Evolutionary conservation across 306 rosid species (phyloP).

Genomic region (Begonia peltatifolia): DNA sequence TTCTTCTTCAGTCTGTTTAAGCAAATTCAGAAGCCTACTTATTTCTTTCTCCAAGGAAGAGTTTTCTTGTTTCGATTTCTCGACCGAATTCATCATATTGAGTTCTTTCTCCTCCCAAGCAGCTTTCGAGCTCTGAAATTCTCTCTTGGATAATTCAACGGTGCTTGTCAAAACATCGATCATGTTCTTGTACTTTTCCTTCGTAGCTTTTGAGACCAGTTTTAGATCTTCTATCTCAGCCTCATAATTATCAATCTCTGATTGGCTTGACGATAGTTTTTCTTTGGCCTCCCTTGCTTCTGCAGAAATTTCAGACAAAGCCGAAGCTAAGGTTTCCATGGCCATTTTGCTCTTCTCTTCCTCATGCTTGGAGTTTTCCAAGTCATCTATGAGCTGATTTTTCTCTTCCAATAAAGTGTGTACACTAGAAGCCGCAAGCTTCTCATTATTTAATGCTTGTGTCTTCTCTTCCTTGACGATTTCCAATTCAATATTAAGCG

Average conservation of each 20-base stretch:
- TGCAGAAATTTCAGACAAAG: slow-evolving; percentile 73
- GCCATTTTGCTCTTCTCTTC: slow-evolving; percentile 90
- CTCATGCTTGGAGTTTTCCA: slow-evolving; percentile 59
- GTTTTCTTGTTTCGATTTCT: slow-evolving; percentile 54
- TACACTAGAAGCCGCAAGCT: slow-evolving; percentile 63
- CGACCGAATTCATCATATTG: slow-evolving; percentile 47
- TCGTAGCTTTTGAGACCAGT: slow-evolving; percentile 48
- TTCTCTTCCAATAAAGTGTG: slow-evolving; percentile 73
- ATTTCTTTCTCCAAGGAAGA: slow-evolving; percentile 56
- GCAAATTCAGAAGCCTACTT: slow-evolving; percentile 44
- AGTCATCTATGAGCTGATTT: slow-evolving; percentile 51
- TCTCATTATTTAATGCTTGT: slow-evolving; percentile 68
- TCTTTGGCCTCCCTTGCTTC: slow-evolving; percentile 87
- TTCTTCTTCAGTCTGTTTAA: slow-evolving; percentile 58
- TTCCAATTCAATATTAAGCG: slow-evolving; percentile 43
- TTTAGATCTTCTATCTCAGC: slow-evolving; percentile 57
- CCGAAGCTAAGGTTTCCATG: slow-evolving; percentile 92
- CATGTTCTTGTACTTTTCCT: slow-evolving; percentile 55
- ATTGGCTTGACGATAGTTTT: slow-evolving; percentile 35
- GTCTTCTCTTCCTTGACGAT: slow-evolving; percentile 54
- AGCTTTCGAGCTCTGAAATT: slow-evolving; percentile 31
- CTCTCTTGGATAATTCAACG: slow-evolving; percentile 19
- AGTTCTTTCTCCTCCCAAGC: slow-evolving; percentile 79
- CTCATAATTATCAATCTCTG: slow-evolving; percentile 33
- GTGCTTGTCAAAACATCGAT: slow-evolving; percentile 24